These are phyloP conservation scores for Anisodus acutangulus DNA, from an alignment of 257 asterid genomes.

Conservation along the genomic window DNA sequence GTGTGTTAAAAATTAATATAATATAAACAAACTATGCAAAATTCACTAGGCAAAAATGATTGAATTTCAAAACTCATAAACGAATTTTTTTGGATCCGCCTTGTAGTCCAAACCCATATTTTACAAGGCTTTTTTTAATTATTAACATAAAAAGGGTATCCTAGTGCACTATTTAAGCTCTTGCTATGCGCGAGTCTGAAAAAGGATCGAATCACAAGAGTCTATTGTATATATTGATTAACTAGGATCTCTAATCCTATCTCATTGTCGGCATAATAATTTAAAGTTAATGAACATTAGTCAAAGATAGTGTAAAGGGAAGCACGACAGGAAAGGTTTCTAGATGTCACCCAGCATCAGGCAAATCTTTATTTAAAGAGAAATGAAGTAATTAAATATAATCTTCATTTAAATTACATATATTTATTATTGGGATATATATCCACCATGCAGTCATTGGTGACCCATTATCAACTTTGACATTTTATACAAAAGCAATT, in stretches of 20 bases:
- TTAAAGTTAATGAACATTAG: not conserved
- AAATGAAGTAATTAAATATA: not conserved
- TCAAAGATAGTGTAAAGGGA: not conserved
- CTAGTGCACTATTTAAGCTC: no score
- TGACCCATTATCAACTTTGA: slow-evolving; percentile 30
- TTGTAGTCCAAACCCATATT: no score
- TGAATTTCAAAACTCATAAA: no score
- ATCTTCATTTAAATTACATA: not conserved
- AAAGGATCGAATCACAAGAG: no score
- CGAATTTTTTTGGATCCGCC: no score
- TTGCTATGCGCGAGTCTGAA: no score
- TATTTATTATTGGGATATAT: not conserved
- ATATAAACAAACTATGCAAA: no score
- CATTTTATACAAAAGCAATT: not conserved
- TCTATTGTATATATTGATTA: no score
- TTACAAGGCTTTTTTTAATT: no score
- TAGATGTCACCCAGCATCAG: slow-evolving; percentile 26
- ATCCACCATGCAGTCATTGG: slow-evolving; percentile 38
- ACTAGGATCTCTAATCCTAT: not conserved
- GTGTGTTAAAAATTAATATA: no score
- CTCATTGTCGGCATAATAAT: not conserved
- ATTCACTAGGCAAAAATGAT: no score
- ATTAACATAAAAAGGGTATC: no score
- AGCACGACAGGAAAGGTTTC: slow-evolving; percentile 17
- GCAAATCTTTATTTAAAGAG: slow-evolving; percentile 11